Percentiles rank a stretch among this genome's conserved stretches.
Conservation (phyloP, 495 filamentous ascomycete genomes). For the Clohesyomyces aquaticus region DNA sequence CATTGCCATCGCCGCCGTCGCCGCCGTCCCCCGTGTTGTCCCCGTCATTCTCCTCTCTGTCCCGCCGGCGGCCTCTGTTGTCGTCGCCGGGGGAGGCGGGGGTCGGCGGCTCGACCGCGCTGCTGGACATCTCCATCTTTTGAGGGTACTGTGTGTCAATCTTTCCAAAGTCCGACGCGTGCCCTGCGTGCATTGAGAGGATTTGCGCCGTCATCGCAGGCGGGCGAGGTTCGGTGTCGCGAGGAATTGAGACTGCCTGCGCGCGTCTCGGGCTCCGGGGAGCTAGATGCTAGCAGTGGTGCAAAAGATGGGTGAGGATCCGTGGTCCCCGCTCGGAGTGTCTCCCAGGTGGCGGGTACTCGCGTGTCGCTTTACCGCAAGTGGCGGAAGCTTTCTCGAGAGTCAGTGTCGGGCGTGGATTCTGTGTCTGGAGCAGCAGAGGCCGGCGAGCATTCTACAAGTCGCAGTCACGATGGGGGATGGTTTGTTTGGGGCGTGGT, state of each 20-base stretch:
- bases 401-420: slow-evolving; percentile 19
- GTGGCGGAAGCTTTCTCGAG: neutral
- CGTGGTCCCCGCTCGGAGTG: neutral
- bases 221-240: neutral
- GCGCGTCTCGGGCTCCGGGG: slow-evolving; percentile 10
- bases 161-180: slow-evolving; percentile 41
- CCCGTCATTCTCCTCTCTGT: slow-evolving; percentile 31
- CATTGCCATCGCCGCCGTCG: slow-evolving; percentile 36
- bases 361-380: slow-evolving; percentile 29
- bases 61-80: slow-evolving; percentile 32
- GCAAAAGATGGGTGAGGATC: neutral
- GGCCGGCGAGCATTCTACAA: slow-evolving; percentile 30
- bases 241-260: neutral
- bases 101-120: slow-evolving; percentile 24
- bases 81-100: slow-evolving; percentile 37
- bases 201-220: slow-evolving; percentile 42
- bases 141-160: slow-evolving; percentile 33
- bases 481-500: neutral
- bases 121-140: slow-evolving; percentile 30
- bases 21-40: slow-evolving; percentile 24
- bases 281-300: neutral
- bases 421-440: slow-evolving; percentile 18
- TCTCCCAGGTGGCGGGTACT: slow-evolving; percentile 18
- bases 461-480: neutral
- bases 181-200: slow-evolving; percentile 39